phyloP scores from a whole-genome alignment of 2,329 filamentous ascomycete genomes.

The Raffaelea albimanens region DNA sequence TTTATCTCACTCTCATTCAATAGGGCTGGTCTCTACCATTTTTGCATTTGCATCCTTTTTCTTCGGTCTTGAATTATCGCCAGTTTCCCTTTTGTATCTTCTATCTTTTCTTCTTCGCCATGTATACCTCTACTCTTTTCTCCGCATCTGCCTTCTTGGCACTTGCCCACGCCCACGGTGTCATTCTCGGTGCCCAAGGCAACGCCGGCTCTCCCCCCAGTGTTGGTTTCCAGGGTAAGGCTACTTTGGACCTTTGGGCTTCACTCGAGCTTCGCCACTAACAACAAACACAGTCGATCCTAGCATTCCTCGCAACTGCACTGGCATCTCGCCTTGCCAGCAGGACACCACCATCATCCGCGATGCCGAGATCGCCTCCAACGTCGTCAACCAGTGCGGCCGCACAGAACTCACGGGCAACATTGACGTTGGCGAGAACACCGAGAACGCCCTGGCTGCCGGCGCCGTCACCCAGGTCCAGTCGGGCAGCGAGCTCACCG shows the following conservation, averaged over 20 bases:
- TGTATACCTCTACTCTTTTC: constrained; percentile 3
- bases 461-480: constrained; percentile 38
- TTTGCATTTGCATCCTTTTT: not conserved
- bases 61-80: not conserved
- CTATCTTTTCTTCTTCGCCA: not conserved
- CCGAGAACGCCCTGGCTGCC: constrained; percentile 39
- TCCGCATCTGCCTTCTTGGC: constrained; percentile 7
- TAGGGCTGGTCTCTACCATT: not conserved
- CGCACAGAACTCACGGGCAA: constrained; percentile 50
- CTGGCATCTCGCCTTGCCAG: constrained; percentile 14
- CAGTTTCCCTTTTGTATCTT: not conserved
- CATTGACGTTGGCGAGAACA: constrained; percentile 51
- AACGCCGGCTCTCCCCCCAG: constrained; percentile 9
- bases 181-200: constrained; percentile 12
- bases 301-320: constrained; percentile 30
- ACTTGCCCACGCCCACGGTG: constrained; percentile 11
- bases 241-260: too few species aligned
- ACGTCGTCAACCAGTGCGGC: constrained; percentile 49
- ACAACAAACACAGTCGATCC: constrained; percentile 30
- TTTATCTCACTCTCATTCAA: not conserved
- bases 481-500: constrained; percentile 31
- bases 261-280: too few species aligned
- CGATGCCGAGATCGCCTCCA: constrained; percentile 40
- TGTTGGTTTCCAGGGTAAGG: constrained; percentile 12
- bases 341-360: constrained; percentile 54